Evolutionary conservation across 768 basidiomycete species (phyloP).

Genomic region (Pleurotus djamor): DNA sequence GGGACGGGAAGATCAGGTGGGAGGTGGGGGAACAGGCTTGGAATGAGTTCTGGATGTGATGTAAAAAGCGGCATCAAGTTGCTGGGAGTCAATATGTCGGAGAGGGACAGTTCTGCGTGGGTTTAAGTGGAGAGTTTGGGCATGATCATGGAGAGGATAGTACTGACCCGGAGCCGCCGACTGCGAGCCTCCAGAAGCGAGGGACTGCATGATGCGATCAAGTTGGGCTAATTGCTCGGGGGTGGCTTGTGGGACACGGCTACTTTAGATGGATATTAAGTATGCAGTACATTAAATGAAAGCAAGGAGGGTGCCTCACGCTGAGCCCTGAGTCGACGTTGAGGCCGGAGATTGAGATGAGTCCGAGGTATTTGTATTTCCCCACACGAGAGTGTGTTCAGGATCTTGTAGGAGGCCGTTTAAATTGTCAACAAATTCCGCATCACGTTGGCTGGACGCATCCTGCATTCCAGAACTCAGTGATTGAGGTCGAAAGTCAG

Average conservation of each 20-base stretch:
- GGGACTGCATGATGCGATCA: constrained; percentile 47
- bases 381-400: constrained; percentile 60
- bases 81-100: constrained; percentile 73
- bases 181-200: constrained; percentile 29
- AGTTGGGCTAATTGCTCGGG: constrained; percentile 71
- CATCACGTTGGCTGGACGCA: constrained; percentile 61
- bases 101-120: constrained; percentile 53
- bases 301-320: constrained; percentile 24
- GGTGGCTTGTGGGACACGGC: constrained; percentile 28
- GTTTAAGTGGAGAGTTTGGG: too few species aligned
- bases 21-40: constrained; percentile 76
- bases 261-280: neutral
- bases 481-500: neutral
- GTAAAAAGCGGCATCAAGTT: constrained; percentile 73
- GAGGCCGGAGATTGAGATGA: constrained; percentile 39
- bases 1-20: constrained; percentile 74
- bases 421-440: constrained; percentile 71
- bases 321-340: constrained; percentile 37
- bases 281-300: neutral
- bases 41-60: constrained; percentile 65
- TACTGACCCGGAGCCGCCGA: constrained; percentile 31
- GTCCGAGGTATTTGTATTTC: constrained; percentile 22
- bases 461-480: constrained; percentile 42
- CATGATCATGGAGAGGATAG: neutral
- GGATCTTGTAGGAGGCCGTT: constrained; percentile 72